These are phyloP conservation scores for Scleroderma bovista DNA, from an alignment of 768 basidiomycete species.

Conservation along the genomic window DNA sequence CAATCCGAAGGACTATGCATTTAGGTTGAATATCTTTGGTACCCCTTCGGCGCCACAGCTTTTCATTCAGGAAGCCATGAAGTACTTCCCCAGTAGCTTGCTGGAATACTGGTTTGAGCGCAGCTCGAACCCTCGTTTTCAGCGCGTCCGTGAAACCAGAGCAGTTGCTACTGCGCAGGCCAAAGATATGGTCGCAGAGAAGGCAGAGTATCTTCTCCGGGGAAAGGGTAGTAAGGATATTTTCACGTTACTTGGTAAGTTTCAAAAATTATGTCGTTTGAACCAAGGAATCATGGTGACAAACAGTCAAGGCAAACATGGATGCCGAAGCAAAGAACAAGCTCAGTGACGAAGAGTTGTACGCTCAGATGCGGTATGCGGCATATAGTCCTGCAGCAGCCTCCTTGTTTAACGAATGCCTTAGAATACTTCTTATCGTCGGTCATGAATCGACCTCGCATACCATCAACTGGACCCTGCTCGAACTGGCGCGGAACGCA, in stretches of 20 bases:
- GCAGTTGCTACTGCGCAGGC: background rate
- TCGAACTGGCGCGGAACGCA: slow-evolving; percentile 55
- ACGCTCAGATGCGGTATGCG: background rate
- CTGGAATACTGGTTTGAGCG: slow-evolving; percentile 33
- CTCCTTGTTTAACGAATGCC: background rate
- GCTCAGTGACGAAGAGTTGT: slow-evolving; percentile 10
- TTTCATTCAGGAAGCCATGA: slow-evolving; percentile 27
- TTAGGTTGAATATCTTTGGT: slow-evolving; percentile 6
- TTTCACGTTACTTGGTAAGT: slow-evolving; percentile 35
- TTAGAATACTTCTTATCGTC: slow-evolving; percentile 41
- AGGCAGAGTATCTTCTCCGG: slow-evolving; percentile 6
- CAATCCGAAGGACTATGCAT: background rate
- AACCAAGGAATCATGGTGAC: background rate
- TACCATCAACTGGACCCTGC: slow-evolving; percentile 53
- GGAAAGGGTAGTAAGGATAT: slow-evolving; percentile 5
- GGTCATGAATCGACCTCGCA: slow-evolving; percentile 62
- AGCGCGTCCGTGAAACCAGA: slow-evolving; percentile 1
- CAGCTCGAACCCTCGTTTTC: slow-evolving; percentile 13
- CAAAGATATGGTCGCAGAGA: slow-evolving; percentile 8
- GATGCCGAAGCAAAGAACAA: slow-evolving; percentile 19
- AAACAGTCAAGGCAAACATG: slow-evolving; percentile 26
- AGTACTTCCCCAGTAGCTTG: slow-evolving; percentile 25
- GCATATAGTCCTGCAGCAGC: background rate
- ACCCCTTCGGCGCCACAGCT: slow-evolving; percentile 13
- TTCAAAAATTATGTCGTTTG: background rate